Percentiles rank a stretch among this genome's conserved stretches.
Conservation (phyloP, 257 asterid genomes). For the Nicotiana sylvestris region DNA sequence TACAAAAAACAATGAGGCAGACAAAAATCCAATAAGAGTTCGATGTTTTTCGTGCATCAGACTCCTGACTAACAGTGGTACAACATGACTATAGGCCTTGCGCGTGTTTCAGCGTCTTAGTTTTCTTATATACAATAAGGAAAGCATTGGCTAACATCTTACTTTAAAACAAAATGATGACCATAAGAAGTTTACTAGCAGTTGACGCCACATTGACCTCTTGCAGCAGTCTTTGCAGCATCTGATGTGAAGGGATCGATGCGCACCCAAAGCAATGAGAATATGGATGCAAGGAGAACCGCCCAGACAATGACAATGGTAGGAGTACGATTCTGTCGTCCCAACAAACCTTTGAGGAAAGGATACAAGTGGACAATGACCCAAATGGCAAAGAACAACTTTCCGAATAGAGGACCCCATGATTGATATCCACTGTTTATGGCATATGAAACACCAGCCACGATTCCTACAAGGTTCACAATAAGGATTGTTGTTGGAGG, state of each 20-base stretch:
- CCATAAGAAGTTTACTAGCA: constrained; percentile 32
- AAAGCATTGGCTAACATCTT: neutral
- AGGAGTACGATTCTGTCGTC: constrained; percentile 86
- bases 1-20: constrained; percentile 16
- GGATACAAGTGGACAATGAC: constrained; percentile 88
- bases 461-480: constrained; percentile 74
- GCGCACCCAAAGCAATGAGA: constrained; percentile 89
- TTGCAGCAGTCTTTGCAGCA: constrained; percentile 38
- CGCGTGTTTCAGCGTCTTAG: neutral
- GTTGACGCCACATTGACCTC: constrained; percentile 75
- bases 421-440: constrained; percentile 88
- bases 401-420: constrained; percentile 87
- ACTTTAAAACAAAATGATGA: neutral
- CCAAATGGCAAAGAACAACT: constrained; percentile 78
- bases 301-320: constrained; percentile 95
- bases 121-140: constrained; percentile 13
- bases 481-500: constrained; percentile 88
- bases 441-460: constrained; percentile 85
- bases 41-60: constrained; percentile 3
- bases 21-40: neutral
- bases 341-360: constrained; percentile 81
- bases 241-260: constrained; percentile 77
- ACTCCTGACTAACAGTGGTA: constrained; percentile 7
- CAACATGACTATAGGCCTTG: constrained; percentile 9
- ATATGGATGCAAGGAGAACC: constrained; percentile 82